Conservation (phyloP, 257 asterid genomes). For the Nicotiana paniculata region DNA sequence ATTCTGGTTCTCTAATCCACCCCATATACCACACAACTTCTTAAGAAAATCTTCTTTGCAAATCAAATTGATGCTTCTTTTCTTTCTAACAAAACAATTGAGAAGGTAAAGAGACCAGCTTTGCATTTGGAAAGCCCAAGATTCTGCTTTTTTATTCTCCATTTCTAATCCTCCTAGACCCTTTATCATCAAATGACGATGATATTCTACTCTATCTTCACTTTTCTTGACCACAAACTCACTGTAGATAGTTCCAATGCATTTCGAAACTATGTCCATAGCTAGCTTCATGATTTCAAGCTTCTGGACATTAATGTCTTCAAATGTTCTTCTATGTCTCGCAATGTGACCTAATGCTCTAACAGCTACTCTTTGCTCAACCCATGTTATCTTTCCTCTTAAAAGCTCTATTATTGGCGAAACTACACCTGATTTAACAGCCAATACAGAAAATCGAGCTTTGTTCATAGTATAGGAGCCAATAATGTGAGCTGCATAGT, state of each 20-base stretch:
- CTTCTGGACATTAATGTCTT: conserved; percentile 7
- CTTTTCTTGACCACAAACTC: conserved; percentile 14
- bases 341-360: conserved; percentile 32
- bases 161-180: conserved; percentile 3
- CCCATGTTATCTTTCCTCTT: conserved; percentile 24
- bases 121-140: conserved; percentile 29
- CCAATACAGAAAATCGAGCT: conserved; percentile 16
- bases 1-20: conserved; percentile 15
- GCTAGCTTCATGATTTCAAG: conserved; percentile 11
- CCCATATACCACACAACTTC: conserved; percentile 20
- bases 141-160: conserved; percentile 23
- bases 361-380: conserved; percentile 33
- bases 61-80: conserved; percentile 7
- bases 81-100: conserved; percentile 18
- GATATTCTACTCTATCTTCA: conserved; percentile 16
- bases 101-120: conserved; percentile 26
- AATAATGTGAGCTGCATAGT: conserved; percentile 30
- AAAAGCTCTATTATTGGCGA: conserved; percentile 22
- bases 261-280: conserved; percentile 18
- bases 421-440: conserved; percentile 17
- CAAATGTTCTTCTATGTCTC: conserved; percentile 16
- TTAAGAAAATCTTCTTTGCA: conserved; percentile 16
- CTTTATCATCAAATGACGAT: conserved; percentile 9
- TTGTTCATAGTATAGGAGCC: conserved; percentile 31
- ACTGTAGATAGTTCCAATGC: conserved; percentile 5